These are phyloP conservation scores for Ophiocordyceps camponoti-leonardi DNA, from an alignment of 2,329 filamentous ascomycete species.

Conservation along the genomic window DNA sequence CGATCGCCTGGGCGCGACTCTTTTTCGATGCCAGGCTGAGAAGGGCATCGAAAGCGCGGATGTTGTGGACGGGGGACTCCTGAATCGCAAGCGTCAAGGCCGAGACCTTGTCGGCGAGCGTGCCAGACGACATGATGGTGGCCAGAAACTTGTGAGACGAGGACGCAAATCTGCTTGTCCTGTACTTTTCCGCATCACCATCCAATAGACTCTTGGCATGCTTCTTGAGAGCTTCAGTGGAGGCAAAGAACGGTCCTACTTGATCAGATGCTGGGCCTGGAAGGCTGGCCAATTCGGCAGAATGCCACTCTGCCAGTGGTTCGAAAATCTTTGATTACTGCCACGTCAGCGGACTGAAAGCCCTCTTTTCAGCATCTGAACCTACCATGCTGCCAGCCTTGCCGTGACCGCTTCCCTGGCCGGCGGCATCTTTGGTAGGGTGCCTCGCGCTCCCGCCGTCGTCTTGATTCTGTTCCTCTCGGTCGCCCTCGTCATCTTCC, in stretches of 20 bases:
- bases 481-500: slow-evolving; percentile 17
- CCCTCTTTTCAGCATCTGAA: neutral
- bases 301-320: slow-evolving; percentile 40
- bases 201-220: slow-evolving; percentile 63
- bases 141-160: slow-evolving; percentile 93
- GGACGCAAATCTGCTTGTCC: slow-evolving; percentile 54
- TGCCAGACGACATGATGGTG: slow-evolving; percentile 92
- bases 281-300: slow-evolving; percentile 23
- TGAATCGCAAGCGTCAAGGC: slow-evolving; percentile 87
- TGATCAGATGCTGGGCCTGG: slow-evolving; percentile 27
- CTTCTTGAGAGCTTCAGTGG: slow-evolving; percentile 37
- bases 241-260: slow-evolving; percentile 21
- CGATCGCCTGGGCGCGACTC: slow-evolving; percentile 80
- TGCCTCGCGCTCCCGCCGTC: neutral
- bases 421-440: neutral
- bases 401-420: slow-evolving; percentile 1
- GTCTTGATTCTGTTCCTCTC: slow-evolving; percentile 9
- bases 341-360: slow-evolving; percentile 15
- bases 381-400: slow-evolving; percentile 19
- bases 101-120: slow-evolving; percentile 90
- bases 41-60: slow-evolving; percentile 73
- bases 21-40: slow-evolving; percentile 77
- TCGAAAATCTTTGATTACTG: slow-evolving; percentile 31
- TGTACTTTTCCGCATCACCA: slow-evolving; percentile 60
- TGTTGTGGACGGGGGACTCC: slow-evolving; percentile 88